These are phyloP conservation scores for Perkinsus chesapeaki DNA, from an alignment of 169 alveolate genomes.

Conservation along the genomic window DNA sequence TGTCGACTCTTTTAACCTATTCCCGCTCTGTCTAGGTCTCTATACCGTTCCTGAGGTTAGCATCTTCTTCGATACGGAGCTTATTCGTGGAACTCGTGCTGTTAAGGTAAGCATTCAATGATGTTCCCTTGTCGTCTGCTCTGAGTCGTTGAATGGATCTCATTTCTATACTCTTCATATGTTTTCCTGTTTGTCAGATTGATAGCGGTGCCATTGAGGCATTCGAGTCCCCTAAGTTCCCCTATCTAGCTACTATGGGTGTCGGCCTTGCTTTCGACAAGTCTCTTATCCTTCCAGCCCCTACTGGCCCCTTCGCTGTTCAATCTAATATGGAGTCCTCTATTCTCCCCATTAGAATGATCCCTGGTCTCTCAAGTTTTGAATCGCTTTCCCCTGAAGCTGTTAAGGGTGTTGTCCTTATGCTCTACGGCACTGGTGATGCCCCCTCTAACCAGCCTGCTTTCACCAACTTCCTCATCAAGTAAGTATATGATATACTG, in stretches of 20 bases:
- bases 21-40: too few species aligned
- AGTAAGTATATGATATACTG: too few species aligned
- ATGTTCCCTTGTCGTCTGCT: too few species aligned
- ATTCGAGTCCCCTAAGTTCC: neutral
- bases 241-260: neutral
- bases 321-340: neutral
- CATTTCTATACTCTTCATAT: too few species aligned
- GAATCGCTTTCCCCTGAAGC: neutral
- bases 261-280: neutral
- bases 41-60: slow-evolving; percentile 65
- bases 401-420: neutral
- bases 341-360: neutral
- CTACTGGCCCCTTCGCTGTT: neutral
- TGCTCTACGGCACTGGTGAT: neutral
- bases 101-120: too few species aligned
- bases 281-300: neutral
- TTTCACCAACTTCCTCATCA: neutral
- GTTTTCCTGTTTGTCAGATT: too few species aligned
- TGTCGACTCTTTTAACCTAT: too few species aligned
- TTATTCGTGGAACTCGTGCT: slow-evolving; percentile 58
- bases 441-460: slow-evolving; percentile 8
- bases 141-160: too few species aligned
- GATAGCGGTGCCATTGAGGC: neutral
- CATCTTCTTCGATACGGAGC: slow-evolving; percentile 51
- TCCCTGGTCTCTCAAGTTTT: neutral